Evolutionary conservation across 164 flowering plant genomes (phyloP), one percentile per base, ranked within the genome.

Genomic region (Liriodendron chinense): DNA sequence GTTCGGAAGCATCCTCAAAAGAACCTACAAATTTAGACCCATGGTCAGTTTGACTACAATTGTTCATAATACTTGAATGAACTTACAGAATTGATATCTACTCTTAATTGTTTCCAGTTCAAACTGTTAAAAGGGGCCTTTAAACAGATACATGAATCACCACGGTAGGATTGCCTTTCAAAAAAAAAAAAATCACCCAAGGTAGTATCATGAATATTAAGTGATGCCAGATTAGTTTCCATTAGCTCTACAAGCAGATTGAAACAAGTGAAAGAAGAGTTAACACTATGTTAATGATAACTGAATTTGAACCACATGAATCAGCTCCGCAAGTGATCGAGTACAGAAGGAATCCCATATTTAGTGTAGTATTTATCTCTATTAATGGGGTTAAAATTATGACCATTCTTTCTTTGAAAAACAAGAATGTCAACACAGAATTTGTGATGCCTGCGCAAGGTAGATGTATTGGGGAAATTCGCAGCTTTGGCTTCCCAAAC

Each of bases 1-100:
- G 74, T 87, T 73, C 65, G 96, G 98, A 82, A 96, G 97, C 99
- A 96, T 96, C 85, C 88, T 79, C 78, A 94, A 78, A 74, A 96
- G 94, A 80, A 94, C 99, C 99, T 96, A 78, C 73, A 86, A 18
- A 80, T 56, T 73, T 50, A 79, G 61, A 48, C 69, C 76, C 3
- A 47, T 63, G 43, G 62, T 81, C 70, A 82, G 53, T 23, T 56
- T 10, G 70, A 56, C 14, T 63, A 34, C 50, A 2, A 81, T 12
- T 61, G 16, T 12, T 53, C 49, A 48, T 43, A 53, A 20, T 53
- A 9, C 43, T 65, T 74, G 28, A 67, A 64, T 65, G 28, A 66
- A 68, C 25, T 16, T 43, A 24, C 47, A 67, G 47, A 48, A 67
- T 23, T 13, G 16, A 67, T 25, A 66, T 23, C 12, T 23, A 20